Evolutionary conservation across 768 basidiomycete genomes (phyloP).

Genomic region (Russula dissimulans): DNA sequence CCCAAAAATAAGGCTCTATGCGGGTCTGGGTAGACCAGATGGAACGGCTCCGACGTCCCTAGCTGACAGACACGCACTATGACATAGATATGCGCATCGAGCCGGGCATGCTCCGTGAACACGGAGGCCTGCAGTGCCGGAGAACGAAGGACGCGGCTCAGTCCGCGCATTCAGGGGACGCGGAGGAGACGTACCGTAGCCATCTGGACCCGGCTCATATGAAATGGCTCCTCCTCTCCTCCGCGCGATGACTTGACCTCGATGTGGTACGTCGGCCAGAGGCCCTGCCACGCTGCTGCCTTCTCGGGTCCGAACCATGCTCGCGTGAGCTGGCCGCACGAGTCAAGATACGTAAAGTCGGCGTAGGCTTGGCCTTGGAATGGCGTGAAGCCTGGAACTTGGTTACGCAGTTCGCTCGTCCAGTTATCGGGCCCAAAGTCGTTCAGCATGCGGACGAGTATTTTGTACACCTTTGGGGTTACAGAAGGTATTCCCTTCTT

Average conservation of each 20-base stretch:
- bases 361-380: conserved; percentile 16
- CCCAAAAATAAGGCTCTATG: conserved; percentile 3
- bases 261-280: conserved; percentile 24
- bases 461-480: conserved; percentile 14
- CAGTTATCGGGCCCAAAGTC: conserved; percentile 23
- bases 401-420: conserved; percentile 23
- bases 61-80: conserved; percentile 6
- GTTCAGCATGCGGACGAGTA: conserved; percentile 10
- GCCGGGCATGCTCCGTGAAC: not conserved
- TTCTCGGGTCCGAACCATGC: conserved; percentile 16
- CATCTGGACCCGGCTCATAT: conserved; percentile 22
- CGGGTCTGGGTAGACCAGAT: conserved; percentile 1
- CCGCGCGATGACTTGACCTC: conserved; percentile 25
- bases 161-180: not conserved
- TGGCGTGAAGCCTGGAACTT: conserved; percentile 16
- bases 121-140: not conserved
- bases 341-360: conserved; percentile 24
- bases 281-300: conserved; percentile 14
- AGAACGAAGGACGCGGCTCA: not conserved
- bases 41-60: not conserved
- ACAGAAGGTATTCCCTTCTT: not conserved
- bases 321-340: conserved; percentile 20
- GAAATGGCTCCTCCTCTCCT: conserved; percentile 19
- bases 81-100: conserved; percentile 1
- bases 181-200: conserved; percentile 15